Conservation (phyloP, 192 early-diverging fungal species). For the Globomyces pollinis-pini region DNA sequence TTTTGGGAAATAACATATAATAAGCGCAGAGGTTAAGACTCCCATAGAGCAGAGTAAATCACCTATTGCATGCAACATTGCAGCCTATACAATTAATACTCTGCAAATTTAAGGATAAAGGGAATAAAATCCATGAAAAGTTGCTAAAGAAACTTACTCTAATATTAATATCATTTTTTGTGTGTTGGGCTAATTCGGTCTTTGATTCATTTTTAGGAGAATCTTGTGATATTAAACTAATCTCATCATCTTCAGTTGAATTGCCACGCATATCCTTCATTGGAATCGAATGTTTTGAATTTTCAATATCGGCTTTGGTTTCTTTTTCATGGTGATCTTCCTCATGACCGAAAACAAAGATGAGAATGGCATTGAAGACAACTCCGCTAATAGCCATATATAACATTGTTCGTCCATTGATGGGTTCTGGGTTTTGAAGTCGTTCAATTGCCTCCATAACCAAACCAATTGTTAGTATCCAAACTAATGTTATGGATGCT, state of each 20-base stretch:
- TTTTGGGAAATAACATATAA: slow-evolving; percentile 52
- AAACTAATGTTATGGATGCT: slow-evolving; percentile 68
- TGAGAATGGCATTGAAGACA: slow-evolving; percentile 62
- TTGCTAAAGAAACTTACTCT: no score
- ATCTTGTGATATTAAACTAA: not conserved
- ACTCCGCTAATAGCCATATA: slow-evolving; percentile 65
- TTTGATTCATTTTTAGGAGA: not conserved
- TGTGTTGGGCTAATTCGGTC: not conserved
- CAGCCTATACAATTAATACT: slow-evolving; percentile 65
- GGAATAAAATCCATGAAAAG: no score
- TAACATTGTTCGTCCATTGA: slow-evolving; percentile 66
- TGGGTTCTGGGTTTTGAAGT: slow-evolving; percentile 48
- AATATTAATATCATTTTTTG: slow-evolving; percentile 11
- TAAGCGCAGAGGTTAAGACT: slow-evolving; percentile 66
- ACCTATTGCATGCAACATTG: slow-evolving; percentile 71
- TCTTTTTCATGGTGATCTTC: no score
- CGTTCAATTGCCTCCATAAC: slow-evolving; percentile 66
- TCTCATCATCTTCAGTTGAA: not conserved
- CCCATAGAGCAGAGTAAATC: slow-evolving; percentile 76
- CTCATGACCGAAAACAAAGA: slow-evolving; percentile 30
- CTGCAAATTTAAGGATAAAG: slow-evolving; percentile 19
- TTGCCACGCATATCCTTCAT: not conserved
- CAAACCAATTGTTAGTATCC: slow-evolving; percentile 62
- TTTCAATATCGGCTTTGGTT: not conserved
- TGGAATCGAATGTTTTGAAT: not conserved